Conservation (phyloP, 805 yeast species). For the Suhomyces canberraensis region DNA sequence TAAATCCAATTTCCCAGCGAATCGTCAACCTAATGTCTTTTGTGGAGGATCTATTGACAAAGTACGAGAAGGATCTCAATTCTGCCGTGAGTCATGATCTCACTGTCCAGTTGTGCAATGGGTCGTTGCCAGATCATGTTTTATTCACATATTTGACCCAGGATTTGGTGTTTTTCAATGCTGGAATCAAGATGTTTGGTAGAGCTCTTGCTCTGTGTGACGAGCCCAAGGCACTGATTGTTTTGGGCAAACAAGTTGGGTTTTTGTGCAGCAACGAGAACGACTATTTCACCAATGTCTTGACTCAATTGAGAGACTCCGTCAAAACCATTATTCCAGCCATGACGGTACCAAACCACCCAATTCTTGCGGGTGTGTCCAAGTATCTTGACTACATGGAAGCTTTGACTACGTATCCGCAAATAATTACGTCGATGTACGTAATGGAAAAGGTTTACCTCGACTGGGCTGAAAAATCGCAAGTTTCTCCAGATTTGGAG, state of each 20-base stretch:
- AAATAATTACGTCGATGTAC: slow-evolving; percentile 42
- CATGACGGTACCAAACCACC: slow-evolving; percentile 15
- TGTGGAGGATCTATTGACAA: slow-evolving; percentile 20
- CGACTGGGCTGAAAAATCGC: slow-evolving; percentile 45
- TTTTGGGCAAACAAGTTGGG: slow-evolving; percentile 49
- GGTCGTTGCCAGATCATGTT: slow-evolving; percentile 40
- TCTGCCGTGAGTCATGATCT: slow-evolving; percentile 38
- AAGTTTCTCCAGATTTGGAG: slow-evolving; percentile 25
- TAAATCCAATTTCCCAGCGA: not conserved
- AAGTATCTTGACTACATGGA: slow-evolving; percentile 34
- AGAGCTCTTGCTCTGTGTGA: slow-evolving; percentile 45
- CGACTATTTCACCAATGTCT: slow-evolving; percentile 36
- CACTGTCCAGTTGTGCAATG: slow-evolving; percentile 45
- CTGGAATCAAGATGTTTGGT: slow-evolving; percentile 42
- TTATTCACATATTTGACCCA: slow-evolving; percentile 46
- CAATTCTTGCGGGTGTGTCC: slow-evolving; percentile 32
- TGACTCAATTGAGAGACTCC: slow-evolving; percentile 19
- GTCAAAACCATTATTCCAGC: slow-evolving; percentile 18
- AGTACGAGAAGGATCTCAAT: slow-evolving; percentile 19
- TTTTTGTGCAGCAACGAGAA: slow-evolving; percentile 48
- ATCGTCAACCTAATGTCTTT: slow-evolving; percentile 10
- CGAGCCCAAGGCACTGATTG: slow-evolving; percentile 32
- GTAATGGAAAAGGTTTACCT: slow-evolving; percentile 50
- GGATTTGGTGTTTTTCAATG: slow-evolving; percentile 46
- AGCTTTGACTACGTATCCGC: slow-evolving; percentile 33